Evolutionary conservation across 371 early-diverging fungal species (phyloP).

Genomic region (Mortierella sp.): DNA sequence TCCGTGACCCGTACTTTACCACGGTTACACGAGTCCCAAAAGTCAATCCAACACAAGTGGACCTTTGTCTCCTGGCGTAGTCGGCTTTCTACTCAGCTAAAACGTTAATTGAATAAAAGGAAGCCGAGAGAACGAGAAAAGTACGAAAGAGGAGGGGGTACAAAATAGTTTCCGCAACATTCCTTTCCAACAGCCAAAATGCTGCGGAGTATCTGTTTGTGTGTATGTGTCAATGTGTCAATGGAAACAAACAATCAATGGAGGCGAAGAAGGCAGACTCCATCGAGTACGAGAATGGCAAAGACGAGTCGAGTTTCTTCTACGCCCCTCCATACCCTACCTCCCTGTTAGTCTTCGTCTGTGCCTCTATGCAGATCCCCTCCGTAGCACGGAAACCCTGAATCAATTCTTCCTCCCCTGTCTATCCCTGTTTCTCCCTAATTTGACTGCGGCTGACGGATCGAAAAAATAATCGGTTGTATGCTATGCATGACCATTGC

Average conservation of each 20-base stretch:
- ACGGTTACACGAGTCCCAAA: not conserved
- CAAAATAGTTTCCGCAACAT: not conserved
- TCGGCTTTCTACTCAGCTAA: not conserved
- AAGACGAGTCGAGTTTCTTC: not conserved
- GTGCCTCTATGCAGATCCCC: not conserved
- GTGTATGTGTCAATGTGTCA: not conserved
- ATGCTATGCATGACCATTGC: not conserved
- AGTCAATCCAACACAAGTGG: not conserved
- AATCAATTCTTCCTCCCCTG: not conserved
- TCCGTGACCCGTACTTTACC: constrained; percentile 2
- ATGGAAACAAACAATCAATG: not conserved
- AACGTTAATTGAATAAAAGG: not conserved
- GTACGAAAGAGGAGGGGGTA: not conserved
- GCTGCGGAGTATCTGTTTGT: not conserved
- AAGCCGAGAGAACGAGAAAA: not conserved
- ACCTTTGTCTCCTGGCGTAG: constrained; percentile 7
- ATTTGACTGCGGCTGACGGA: not conserved
- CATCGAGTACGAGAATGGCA: not conserved
- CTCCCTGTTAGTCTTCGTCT: not conserved
- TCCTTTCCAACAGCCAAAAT: not conserved
- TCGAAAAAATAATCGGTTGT: not conserved
- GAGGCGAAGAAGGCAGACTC: not conserved
- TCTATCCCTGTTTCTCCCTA: not conserved
- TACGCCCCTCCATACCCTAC: not conserved
- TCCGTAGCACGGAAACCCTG: not conserved